A percentile compares a stretch with the other conserved stretches of the same genome.
phyloP scores from a whole-genome alignment of 164 flowering plant species.

The Annona cherimola region DNA sequence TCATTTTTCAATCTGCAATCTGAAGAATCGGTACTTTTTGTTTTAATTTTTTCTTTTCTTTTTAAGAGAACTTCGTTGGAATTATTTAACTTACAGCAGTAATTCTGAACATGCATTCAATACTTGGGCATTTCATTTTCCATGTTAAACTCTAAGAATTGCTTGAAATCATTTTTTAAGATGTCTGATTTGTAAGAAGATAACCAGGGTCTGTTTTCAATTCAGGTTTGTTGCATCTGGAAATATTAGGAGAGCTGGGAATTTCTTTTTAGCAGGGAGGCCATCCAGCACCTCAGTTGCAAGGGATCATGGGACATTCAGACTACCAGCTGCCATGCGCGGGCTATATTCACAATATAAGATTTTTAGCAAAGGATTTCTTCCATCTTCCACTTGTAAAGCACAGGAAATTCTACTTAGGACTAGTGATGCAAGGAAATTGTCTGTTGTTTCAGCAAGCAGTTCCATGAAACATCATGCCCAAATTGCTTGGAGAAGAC shows the following conservation, averaged over 20 bases:
- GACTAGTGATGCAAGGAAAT: constrained; percentile 20
- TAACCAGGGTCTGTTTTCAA: not conserved
- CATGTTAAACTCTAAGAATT: too few relatives aligned
- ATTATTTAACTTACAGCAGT: too few relatives aligned
- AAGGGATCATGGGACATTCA: constrained; percentile 24
- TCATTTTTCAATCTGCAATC: too few relatives aligned
- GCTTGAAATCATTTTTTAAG: too few relatives aligned
- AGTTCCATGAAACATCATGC: constrained; percentile 33
- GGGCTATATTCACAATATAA: constrained; percentile 24
- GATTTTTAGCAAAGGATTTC: constrained; percentile 19
- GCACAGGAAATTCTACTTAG: constrained; percentile 8
- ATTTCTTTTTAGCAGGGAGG: constrained; percentile 15
- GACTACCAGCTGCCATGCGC: constrained; percentile 21
- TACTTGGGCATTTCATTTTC: too few relatives aligned
- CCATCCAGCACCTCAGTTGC: constrained; percentile 20
- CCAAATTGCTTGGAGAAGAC: constrained; percentile 53
- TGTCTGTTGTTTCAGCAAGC: constrained; percentile 27
- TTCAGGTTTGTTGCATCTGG: constrained; percentile 42
- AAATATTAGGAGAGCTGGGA: constrained; percentile 30
- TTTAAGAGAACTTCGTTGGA: too few relatives aligned
- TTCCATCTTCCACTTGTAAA: constrained; percentile 14
- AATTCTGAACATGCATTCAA: too few relatives aligned
- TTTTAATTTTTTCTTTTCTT: too few relatives aligned
- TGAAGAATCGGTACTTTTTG: too few relatives aligned
- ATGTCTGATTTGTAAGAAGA: too few relatives aligned